These are phyloP conservation scores for Bruguiera hainesii DNA, from an alignment of 441 rosid genomes.

Conservation along the genomic window DNA sequence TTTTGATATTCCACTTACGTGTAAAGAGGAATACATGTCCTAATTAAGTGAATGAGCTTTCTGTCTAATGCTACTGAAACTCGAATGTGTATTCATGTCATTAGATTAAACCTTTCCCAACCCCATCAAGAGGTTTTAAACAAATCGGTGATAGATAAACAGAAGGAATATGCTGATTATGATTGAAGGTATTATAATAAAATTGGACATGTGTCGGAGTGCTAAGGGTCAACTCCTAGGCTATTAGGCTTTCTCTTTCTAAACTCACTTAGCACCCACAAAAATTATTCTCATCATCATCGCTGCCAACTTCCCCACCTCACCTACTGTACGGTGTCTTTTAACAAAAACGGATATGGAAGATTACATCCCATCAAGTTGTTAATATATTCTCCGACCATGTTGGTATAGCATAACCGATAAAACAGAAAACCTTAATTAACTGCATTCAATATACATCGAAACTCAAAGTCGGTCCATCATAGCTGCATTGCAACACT, in stretches of 20 bases:
- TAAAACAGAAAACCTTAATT: not conserved
- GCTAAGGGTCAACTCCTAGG: conserved; percentile 19
- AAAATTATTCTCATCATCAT: conserved; percentile 34
- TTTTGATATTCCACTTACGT: no score
- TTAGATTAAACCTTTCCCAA: not conserved
- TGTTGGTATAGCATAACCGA: not conserved
- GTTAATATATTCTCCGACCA: not conserved
- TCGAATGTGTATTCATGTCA: no score
- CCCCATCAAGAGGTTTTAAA: not conserved
- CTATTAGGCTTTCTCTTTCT: conserved; percentile 16
- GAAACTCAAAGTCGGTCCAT: conserved; percentile 11
- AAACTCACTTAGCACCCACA: conserved; percentile 6
- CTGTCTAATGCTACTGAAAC: no score
- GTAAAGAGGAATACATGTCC: no score
- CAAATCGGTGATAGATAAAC: not conserved
- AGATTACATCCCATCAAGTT: conserved; percentile 7
- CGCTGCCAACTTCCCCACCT: conserved; percentile 35
- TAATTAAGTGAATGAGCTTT: no score
- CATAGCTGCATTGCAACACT: not conserved
- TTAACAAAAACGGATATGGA: not conserved
- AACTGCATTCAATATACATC: not conserved
- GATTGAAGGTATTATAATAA: conserved; percentile 8
- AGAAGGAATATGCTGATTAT: conserved; percentile 19
- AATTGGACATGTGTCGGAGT: not conserved
- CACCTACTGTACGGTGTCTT: conserved; percentile 29